Evolutionary conservation across 2,329 filamentous ascomycete genomes (phyloP), one percentile per base, ranked within the genome.

Genomic region (Fusarium sp.): DNA sequence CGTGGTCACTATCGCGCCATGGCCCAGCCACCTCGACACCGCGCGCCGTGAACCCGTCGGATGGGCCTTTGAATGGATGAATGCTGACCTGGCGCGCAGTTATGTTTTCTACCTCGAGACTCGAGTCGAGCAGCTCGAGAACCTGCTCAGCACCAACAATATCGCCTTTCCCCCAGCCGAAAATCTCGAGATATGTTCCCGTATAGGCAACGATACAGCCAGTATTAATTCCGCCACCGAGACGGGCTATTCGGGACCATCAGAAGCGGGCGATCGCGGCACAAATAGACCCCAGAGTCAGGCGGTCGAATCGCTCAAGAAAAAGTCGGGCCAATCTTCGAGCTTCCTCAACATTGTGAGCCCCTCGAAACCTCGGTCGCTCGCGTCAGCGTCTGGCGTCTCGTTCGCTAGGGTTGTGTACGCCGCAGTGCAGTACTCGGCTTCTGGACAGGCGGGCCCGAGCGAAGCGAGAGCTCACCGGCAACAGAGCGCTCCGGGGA

Each of bases 51-150:
- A 33, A 36, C 11, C 17, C 19, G 17, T 14, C 7, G 9, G 13
- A 27, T 31, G 9, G 31, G 45, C 27, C 10, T 6, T 11, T 47
- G 32, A 36, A 37, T 48, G 32, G 38, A 27, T 35, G 37, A 38
- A 56, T 59, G 53, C 70, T 73, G 43, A 73, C 52, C 29, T 27
- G 36, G 17, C 44, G 52, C 56, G 38, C 63, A 92, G 90, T 75
- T 98, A 98, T 79, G 92, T 98, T 44, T 97, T 91, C 77, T 98
- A 97, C 73, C 88, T 98, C 57, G 94, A 98, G 76, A 91, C 90
- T 25, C 84, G 94, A 56, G 86, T 97, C 50, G 84, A 88, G 60
- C 91, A 95, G 76, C 86, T 98, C 27, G 94, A 98, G 75, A 83
- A 83, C 31, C 78, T 95, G 33, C 83, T 98, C 45, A 79, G 81